Evolutionary conservation across 257 asterid genomes (phyloP).

Genomic region (Coffea eugenioides): DNA sequence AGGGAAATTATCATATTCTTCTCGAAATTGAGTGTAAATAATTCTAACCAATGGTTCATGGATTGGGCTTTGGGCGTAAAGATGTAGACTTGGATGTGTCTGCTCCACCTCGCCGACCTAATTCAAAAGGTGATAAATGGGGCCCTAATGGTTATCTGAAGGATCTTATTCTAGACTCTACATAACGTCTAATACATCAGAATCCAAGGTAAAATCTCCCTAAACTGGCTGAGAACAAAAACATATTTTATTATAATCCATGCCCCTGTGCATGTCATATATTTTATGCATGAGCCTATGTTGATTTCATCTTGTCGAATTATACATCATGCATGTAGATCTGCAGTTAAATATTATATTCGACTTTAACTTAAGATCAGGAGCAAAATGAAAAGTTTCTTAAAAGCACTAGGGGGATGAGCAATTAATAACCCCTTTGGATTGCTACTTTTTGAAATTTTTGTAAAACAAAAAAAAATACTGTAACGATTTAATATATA

Average conservation of each 20-base stretch:
- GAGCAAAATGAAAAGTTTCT: neutral
- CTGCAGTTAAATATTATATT: too few species aligned
- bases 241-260: too few species aligned
- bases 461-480: too few species aligned
- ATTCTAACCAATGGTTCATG: neutral
- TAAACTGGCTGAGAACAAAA: neutral
- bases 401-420: too few species aligned
- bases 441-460: too few species aligned
- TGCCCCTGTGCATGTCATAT: neutral
- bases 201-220: slow-evolving; percentile 12
- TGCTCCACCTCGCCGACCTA: slow-evolving; percentile 37
- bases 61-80: neutral
- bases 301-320: neutral
- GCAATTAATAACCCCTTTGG: too few species aligned
- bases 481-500: too few species aligned
- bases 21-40: neutral
- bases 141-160: neutral
- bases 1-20: neutral
- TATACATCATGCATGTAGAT: too few species aligned
- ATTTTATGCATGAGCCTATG: neutral
- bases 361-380: neutral
- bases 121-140: neutral
- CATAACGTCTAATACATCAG: slow-evolving; percentile 8
- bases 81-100: neutral
- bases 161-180: neutral